Evolutionary conservation across 805 yeast species (phyloP).

Genomic region (Kodamaea jinghongensis): DNA sequence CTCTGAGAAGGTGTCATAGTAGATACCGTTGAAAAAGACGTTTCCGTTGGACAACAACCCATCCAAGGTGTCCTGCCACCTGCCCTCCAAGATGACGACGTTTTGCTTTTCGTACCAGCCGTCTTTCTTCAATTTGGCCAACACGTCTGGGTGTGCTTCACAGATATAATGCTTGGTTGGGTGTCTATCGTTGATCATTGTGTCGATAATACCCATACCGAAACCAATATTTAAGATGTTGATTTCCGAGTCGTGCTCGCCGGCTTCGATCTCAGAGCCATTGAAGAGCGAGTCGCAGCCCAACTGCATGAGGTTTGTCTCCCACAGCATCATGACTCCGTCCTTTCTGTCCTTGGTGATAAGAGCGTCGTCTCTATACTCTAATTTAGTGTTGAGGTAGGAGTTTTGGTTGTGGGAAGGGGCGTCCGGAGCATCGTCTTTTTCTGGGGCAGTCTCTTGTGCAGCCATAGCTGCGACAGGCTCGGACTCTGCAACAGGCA

Average conservation of each 20-base stretch:
- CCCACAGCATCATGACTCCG: conserved; percentile 99
- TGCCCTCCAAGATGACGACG: conserved; percentile 78
- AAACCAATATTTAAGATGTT: conserved; percentile 83
- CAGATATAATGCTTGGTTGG: conserved; percentile 81
- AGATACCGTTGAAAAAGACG: conserved; percentile 83
- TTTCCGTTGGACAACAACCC: conserved; percentile 57
- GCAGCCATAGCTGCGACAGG: background rate
- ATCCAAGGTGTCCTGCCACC: conserved; percentile 86
- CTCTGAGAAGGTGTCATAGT: conserved; percentile 92
- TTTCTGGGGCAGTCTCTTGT: background rate
- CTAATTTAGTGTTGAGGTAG: conserved; percentile 63
- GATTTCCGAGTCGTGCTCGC: conserved; percentile 37
- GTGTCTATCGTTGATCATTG: conserved; percentile 49
- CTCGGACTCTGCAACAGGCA: too few relatives aligned
- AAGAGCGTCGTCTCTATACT: conserved; percentile 65
- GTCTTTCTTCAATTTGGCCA: conserved; percentile 59
- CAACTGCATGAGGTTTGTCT: conserved; percentile 70
- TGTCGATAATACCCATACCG: conserved; percentile 95
- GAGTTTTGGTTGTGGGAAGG: conserved; percentile 66
- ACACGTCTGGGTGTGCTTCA: conserved; percentile 94
- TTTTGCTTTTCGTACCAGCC: conserved; percentile 81
- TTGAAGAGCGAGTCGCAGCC: conserved; percentile 75
- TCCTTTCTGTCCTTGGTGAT: conserved; percentile 72
- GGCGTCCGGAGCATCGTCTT: conserved; percentile 25
- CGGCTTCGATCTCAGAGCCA: conserved; percentile 29